phyloP scores from a whole-genome alignment of 2,329 filamentous ascomycete genomes.

The Calcarisporium arbuscula region DNA sequence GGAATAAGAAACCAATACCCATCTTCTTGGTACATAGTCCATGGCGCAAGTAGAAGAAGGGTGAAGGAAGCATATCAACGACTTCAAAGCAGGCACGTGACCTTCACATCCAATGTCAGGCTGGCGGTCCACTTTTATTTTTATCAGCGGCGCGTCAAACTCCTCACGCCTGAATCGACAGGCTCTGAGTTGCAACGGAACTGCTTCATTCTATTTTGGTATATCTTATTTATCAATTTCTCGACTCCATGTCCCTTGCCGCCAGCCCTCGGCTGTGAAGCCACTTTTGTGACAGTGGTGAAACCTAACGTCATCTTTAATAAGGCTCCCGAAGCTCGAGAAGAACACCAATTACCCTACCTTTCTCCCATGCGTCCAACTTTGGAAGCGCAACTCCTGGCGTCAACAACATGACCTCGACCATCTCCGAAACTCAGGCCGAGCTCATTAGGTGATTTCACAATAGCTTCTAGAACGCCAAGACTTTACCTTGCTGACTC shows the following conservation, averaged over 20 bases:
- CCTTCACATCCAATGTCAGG: neutral
- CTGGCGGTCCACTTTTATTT: conserved; percentile 13
- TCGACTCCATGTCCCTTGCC: too few species aligned
- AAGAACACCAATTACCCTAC: neutral
- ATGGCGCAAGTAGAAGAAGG: too few species aligned
- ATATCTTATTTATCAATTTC: too few species aligned
- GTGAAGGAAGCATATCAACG: too few species aligned
- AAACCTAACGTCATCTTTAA: too few species aligned
- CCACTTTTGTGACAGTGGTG: too few species aligned
- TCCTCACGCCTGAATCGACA: conserved; percentile 16
- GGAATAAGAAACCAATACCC: too few species aligned
- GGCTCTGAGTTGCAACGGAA: too few species aligned
- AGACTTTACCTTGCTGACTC: conserved; percentile 3
- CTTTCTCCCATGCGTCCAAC: conserved; percentile 2
- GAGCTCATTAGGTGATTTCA: conserved; percentile 51
- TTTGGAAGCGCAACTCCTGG: conserved; percentile 12
- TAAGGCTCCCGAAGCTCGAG: neutral
- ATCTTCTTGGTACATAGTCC: too few species aligned
- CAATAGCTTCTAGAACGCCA: neutral
- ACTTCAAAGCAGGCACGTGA: conserved; percentile 13
- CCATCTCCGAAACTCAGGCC: conserved; percentile 44
- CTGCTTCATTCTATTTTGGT: too few species aligned
- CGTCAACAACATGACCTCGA: conserved; percentile 27
- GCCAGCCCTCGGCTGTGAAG: too few species aligned
- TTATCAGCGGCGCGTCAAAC: conserved; percentile 16